Base-by-base conservation (phyloP, 352 stramenopile species). In the Phytophthora brassicae region DNA sequence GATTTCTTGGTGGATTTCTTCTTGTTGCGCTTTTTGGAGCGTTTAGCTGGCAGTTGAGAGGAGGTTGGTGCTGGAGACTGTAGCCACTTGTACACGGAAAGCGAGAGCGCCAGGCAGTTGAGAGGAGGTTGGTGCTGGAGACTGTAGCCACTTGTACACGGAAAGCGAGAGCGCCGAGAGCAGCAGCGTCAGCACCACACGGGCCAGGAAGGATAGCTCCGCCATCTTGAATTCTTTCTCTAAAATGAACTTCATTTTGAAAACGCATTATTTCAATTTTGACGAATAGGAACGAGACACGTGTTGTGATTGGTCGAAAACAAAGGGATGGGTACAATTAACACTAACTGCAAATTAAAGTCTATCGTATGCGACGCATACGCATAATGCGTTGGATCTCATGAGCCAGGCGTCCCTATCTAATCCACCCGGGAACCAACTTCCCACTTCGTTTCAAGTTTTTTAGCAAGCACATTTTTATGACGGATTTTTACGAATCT, bases 1-100 rank as follows among this genome's bases (percentile, higher is more conserved):
- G 49, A 52, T 60, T 66, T 83, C 56, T 77, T 84, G 56, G 61
- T 56, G 26, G 43, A 47, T 56, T 79, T 84, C 57, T 83, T 85
- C 60, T 83, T 84, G 57, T 17, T 54, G 46, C 70, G 70, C 36
- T 80, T 81, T 60, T 79, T 83, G 24, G 14, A 17, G 38, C 67
- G 66, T 53, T 59, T 66, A 8, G 43, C 6, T 0, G 29, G 11
- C 6, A 49, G n/a, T 43, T 56, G 33, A 9, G 46, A 24, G 3
- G 31, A 0, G 14, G 43, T 11, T 7, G 26, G 6, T 8, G 48
- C 9, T 12, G 35, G 20, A 4, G 52, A 23, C 38, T 75, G 68
- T 39, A 86, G 42, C 66, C 60, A 68, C 46, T 72, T 72, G 71
- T 80, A 88, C 20, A 55, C 51, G 13, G 65, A 56, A 17, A 82